Base-by-base conservation (phyloP, 78 protist genomes). In the Bodo saltans region DNA sequence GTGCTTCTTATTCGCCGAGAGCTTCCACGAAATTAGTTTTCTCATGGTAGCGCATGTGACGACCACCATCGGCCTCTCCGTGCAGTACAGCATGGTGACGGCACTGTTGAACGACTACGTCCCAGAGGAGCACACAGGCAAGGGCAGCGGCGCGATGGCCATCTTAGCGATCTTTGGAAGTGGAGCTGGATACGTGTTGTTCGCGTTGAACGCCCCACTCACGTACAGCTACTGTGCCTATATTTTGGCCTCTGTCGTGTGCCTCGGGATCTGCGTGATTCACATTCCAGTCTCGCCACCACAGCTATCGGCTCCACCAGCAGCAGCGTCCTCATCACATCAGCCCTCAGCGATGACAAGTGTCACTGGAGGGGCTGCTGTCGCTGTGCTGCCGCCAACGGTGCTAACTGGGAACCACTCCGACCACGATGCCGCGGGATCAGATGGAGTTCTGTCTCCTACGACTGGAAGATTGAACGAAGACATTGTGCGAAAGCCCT, bases 81-180 rank as follows among this genome's bases (percentile, higher is more conserved):
- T 11, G 32, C 32, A 29, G n/a, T 73, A 73, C 78, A 1, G 38
- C 40, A 73, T 73, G 78, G n/a, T 73, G 8, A 29, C 69, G 2
- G 78, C 53, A 2, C 53, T 73, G 32, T n/a, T 73, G 33, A 73
- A 73, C 78, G 78, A 73, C 53, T 11, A 27, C 78, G n/a, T 73
- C 53, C n/a, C n/a, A 26, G 38, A 11, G 33, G 78, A 73, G 78
- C 78, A 73, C 12, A 11, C 11, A 2, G 78, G 78, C n/a, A 11
- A 29, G 11, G 78, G 78, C 12, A 32, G 42, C 8, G 78, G 78
- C 34, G 33, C 78, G 29, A 12, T 73, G 8, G 78, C 78, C 32
- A 73, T 73, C n/a, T 39, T 73, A 29, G 78, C 38, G 32, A 73
- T 27, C 69, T 29, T 73, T 29, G 78, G 78, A 12, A 42, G 69